Base-by-base conservation (phyloP, 148 eudicot species). In the Camellia japonica region DNA sequence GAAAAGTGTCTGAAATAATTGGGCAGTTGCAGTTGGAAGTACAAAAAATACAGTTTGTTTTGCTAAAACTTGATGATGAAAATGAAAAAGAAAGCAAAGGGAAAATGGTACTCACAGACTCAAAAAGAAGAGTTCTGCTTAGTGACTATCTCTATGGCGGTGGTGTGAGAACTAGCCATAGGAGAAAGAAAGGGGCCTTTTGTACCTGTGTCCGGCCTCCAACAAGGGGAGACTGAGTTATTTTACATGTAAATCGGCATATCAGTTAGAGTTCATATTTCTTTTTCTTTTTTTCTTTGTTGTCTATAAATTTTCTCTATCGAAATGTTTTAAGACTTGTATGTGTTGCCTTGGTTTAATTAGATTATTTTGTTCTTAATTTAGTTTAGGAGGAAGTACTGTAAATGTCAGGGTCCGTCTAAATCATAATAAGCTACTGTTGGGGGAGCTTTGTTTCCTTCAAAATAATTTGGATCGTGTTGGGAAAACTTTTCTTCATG, bases 21-120 rank as follows among this genome's bases (percentile, higher is more conserved):
- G 99, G 95, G 10, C 82, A 90, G 83, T 83, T 94, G 87, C 99
- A 97, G 86, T 11, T 91, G 83, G 97, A 97, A 79, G 88, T 97
- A 52, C 98, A 97, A 84, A 94, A 91, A 84, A 64, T 94, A 61
- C 95, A 97, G 86, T 88, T 90, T 82, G 84, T 89, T 68, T 62
- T 97, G 76, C 80, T 94, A 85, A 94, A 94, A 69, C 83, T 89
- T 11, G 92, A 91, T 55, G 89, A 83, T 73, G 79, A 81, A 38
- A 58, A 70, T 41, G 89, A 82, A 61, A 91, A 83, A 56, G 87
- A 78, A 20, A 80, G 80, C 43, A 88, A 82, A 72, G 82, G 84
- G 8, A 92, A 89, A 65, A 59, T 80, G 62, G 81, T 85, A 66
- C 67, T 87, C 43, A 81, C 83, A 0, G 97, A 95, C 73, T 60